phyloP scores from a whole-genome alignment of 768 basidiomycete species.

The Boletus insuetus region DNA sequence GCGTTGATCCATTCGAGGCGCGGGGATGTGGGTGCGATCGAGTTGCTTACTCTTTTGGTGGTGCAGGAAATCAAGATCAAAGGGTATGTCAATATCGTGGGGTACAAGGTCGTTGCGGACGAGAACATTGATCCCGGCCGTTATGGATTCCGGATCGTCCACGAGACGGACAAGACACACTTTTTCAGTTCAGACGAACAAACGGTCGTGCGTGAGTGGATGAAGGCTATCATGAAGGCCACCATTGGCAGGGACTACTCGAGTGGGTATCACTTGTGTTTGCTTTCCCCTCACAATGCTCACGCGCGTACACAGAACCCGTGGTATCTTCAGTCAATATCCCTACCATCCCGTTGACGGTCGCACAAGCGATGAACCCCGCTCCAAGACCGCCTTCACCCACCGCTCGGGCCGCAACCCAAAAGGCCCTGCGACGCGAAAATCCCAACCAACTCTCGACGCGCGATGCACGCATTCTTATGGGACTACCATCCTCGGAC shows the following conservation, averaged over 20 bases:
- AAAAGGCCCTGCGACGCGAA: conserved; percentile 81
- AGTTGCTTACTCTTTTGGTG: neutral
- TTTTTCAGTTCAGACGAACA: conserved; percentile 93
- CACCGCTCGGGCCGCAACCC: conserved; percentile 79
- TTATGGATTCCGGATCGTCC: conserved; percentile 94
- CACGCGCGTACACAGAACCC: conserved; percentile 54
- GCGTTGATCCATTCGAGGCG: neutral
- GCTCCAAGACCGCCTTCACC: conserved; percentile 95
- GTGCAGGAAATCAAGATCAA: conserved; percentile 89
- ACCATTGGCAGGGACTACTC: conserved; percentile 93
- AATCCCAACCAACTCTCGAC: conserved; percentile 80
- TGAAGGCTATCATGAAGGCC: conserved; percentile 99
- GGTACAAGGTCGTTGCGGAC: conserved; percentile 92
- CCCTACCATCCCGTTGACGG: conserved; percentile 90
- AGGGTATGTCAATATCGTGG: conserved; percentile 89
- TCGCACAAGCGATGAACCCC: conserved; percentile 96
- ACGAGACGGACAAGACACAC: conserved; percentile 83
- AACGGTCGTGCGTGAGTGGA: conserved; percentile 87
- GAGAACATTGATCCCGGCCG: conserved; percentile 89
- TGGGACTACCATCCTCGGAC: conserved; percentile 49
- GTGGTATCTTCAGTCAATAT: conserved; percentile 97
- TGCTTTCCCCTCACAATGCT: neutral
- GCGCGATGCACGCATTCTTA: conserved; percentile 74
- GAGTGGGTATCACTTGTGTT: conserved; percentile 48
- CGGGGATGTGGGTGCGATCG: neutral